These are phyloP conservation scores for Pyrenophora tritici-repentis DNA, from an alignment of 2,329 filamentous ascomycete species.

Conservation along the genomic window DNA sequence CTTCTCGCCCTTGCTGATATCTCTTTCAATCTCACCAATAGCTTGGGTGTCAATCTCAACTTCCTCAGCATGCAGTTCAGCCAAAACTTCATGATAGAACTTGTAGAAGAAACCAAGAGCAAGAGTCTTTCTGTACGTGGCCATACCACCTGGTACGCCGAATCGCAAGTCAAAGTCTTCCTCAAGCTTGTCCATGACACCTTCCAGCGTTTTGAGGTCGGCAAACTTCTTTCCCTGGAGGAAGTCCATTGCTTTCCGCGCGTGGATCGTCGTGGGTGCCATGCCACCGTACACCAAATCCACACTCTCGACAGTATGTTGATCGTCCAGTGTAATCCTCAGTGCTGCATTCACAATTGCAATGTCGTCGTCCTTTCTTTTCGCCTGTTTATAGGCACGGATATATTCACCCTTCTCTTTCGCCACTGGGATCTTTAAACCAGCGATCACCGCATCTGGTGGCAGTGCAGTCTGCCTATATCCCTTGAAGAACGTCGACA, in stretches of 20 bases:
- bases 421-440: constrained; percentile 82
- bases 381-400: constrained; percentile 92
- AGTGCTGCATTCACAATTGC: constrained; percentile 93
- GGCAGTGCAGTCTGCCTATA: constrained; percentile 85
- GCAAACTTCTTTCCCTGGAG: constrained; percentile 79
- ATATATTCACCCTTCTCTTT: constrained; percentile 79
- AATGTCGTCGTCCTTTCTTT: constrained; percentile 97
- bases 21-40: constrained; percentile 81
- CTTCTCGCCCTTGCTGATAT: constrained; percentile 78
- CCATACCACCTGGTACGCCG: constrained; percentile 95
- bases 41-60: constrained; percentile 70
- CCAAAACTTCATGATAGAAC: constrained; percentile 89
- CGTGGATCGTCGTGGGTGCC: constrained; percentile 88
- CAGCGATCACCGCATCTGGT: constrained; percentile 80
- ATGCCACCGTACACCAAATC: constrained; percentile 93
- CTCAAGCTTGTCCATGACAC: constrained; percentile 86
- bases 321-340: constrained; percentile 71
- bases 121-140: constrained; percentile 88
- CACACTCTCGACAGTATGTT: constrained; percentile 71
- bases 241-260: constrained; percentile 75
- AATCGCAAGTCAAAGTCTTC: constrained; percentile 87
- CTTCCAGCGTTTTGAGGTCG: constrained; percentile 82
- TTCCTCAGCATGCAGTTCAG: constrained; percentile 60
- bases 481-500: constrained; percentile 89
- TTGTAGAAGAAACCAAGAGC: constrained; percentile 95